Base-by-base conservation (phyloP, 768 basidiomycete species). In the Kwoniella mangroviensis region DNA sequence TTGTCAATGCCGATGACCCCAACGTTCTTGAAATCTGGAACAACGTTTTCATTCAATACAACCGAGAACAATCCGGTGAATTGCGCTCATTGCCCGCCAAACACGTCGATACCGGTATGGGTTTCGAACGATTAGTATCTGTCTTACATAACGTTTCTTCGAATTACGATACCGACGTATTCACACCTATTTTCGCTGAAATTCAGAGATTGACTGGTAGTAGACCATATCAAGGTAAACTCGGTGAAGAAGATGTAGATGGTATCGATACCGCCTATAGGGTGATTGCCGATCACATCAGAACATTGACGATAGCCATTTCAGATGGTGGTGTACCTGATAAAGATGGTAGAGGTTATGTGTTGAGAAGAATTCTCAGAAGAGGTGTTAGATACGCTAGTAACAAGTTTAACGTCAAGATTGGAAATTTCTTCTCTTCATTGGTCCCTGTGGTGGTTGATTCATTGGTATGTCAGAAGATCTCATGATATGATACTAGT, bases 61-160 rank as follows among this genome's bases (percentile, higher is more conserved):
- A 99, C 82, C 92, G 97, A 57, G 96, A 98, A 83, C 88, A 89
- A 54, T 92, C 95, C 67, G 91, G 92, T 51, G 88, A 90, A 21
- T 87, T 99, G 17, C 89, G 88, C 63, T 69, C 88, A 0, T 87
- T 99, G 15, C 97, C 97, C 26, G 88, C 90, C 41, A 94, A 94
- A 84, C 97, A 99, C 77, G 92, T 99, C 72, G 97, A 99, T 81
- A 99, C 97, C 6, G 97, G 97, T 61, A 94, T 99, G 95, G 97
- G 97, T 53, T 99, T 97, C 83, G 97, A 99, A 83, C 92, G 97
- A 63, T 86, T 99, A 34, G 97, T 99, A 28, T 97, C 95, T 17
- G 90, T 91, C 51, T 86, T 98, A 9, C 97, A 99, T 82, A 89
- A 93, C 84, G 91, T 89, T 79, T 86, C 88, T 24, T 98, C 96